Percentiles rank a stretch among this genome's conserved stretches.
phyloP scores from a whole-genome alignment of 2,329 filamentous ascomycete genomes.

The Sphaerulina populicola region DNA sequence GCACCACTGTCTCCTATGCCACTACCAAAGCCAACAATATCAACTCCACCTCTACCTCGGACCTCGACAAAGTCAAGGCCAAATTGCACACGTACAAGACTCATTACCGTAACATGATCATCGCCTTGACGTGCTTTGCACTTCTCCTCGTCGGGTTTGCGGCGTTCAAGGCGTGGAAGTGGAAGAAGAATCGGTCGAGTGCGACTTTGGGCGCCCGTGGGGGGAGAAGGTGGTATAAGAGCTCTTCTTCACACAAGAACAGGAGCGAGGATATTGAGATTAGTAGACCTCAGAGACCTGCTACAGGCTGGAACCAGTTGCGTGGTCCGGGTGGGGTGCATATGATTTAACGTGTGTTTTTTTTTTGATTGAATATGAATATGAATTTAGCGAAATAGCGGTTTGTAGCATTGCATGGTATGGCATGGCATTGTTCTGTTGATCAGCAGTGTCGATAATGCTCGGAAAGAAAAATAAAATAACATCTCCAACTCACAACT shows the following conservation, averaged over 20 bases:
- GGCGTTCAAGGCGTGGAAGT: slow-evolving; percentile 7
- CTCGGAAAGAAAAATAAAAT: too few species aligned
- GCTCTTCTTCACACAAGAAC: not conserved
- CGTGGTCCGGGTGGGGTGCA: not conserved
- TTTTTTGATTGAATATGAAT: too few species aligned
- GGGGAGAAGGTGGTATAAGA: slow-evolving; percentile 2
- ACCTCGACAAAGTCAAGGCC: not conserved
- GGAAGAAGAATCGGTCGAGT: not conserved
- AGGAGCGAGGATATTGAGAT: not conserved
- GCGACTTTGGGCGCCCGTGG: not conserved
- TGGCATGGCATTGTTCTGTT: too few species aligned
- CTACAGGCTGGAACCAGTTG: not conserved
- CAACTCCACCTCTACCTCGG: not conserved
- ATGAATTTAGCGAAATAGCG: too few species aligned
- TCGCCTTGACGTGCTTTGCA: slow-evolving; percentile 4
- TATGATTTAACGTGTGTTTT: not conserved
- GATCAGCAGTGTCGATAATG: too few species aligned
- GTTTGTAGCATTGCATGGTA: too few species aligned
- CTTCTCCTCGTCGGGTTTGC: slow-evolving; percentile 1
- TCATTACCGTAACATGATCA: slow-evolving; percentile 6
- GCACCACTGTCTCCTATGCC: too few species aligned
- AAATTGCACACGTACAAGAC: slow-evolving; percentile 4
- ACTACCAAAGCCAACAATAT: not conserved
- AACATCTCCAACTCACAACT: too few species aligned
- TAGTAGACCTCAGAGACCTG: not conserved